Percentiles rank a stretch among this genome's conserved stretches.
phyloP scores from a whole-genome alignment of 345 rosid species.

The Cardamine chenopodiifolia region DNA sequence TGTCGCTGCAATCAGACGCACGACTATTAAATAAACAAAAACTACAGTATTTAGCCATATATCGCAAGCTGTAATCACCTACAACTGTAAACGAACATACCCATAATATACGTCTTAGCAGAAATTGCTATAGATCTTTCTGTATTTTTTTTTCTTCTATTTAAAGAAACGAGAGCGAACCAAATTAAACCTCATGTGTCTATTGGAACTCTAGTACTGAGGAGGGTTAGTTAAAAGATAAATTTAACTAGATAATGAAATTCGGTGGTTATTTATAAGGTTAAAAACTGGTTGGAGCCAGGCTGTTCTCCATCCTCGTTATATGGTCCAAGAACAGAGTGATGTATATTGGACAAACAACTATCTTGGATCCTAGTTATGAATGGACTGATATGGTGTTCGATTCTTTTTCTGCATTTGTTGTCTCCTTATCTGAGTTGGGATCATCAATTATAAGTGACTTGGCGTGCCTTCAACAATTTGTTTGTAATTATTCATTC shows the following conservation, averaged over 20 bases:
- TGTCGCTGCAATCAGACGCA: too few relatives aligned
- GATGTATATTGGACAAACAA: constrained; percentile 22
- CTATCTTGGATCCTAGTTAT: background rate
- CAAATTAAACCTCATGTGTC: constrained; percentile 2
- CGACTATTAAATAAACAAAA: too few relatives aligned
- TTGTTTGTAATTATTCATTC: background rate
- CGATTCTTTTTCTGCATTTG: background rate
- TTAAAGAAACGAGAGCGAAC: background rate
- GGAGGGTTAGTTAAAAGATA: background rate
- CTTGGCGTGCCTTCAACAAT: background rate
- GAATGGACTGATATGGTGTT: constrained; percentile 33
- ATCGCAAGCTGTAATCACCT: too few relatives aligned
- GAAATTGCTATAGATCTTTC: background rate
- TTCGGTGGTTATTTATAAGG: constrained; percentile 22
- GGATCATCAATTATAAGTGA: background rate
- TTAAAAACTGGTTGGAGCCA: background rate
- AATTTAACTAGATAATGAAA: background rate
- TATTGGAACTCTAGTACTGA: background rate
- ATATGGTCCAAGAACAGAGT: background rate
- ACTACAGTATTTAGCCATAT: too few relatives aligned
- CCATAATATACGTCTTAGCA: too few relatives aligned
- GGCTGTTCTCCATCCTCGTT: background rate
- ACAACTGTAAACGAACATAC: too few relatives aligned
- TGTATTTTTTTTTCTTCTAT: background rate
- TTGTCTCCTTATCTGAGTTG: constrained; percentile 20